Evolutionary conservation across 2,329 filamentous ascomycete species (phyloP).

Genomic region (Fusarium sp.): DNA sequence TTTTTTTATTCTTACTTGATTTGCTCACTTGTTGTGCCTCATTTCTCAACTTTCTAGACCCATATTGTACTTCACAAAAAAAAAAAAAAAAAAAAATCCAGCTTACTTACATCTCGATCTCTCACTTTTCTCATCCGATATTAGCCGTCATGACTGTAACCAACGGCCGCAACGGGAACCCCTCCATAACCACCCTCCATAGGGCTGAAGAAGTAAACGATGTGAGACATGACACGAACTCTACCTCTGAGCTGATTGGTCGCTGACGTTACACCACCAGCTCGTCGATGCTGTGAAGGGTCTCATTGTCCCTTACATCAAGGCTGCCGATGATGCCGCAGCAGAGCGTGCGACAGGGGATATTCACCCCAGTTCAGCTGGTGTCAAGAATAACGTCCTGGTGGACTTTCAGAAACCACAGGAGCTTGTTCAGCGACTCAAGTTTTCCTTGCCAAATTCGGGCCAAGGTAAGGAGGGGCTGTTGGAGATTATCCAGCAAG

Average conservation of each 20-base stretch:
- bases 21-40: neutral
- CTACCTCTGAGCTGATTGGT: conserved; percentile 17
- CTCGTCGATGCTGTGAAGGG: conserved; percentile 73
- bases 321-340: conserved; percentile 71
- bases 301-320: conserved; percentile 76
- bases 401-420: conserved; percentile 70
- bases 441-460: conserved; percentile 66
- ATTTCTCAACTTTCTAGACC: neutral
- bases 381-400: conserved; percentile 63
- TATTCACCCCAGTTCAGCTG: conserved; percentile 51
- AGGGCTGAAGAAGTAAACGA: conserved; percentile 48
- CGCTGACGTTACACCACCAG: conserved; percentile 53
- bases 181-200: conserved; percentile 38
- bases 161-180: conserved; percentile 36
- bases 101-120: neutral
- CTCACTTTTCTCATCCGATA: conserved; percentile 3
- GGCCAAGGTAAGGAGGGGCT: conserved; percentile 77
- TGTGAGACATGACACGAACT: conserved; percentile 33
- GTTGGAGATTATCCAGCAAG: conserved; percentile 72
- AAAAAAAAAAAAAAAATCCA: too few species aligned
- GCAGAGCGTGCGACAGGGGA: conserved; percentile 61
- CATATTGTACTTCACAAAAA: neutral
- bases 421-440: conserved; percentile 63
- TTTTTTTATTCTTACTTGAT: neutral
- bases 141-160: conserved; percentile 41